Conservation (phyloP, 495 filamentous ascomycete genomes). For the Rhypophila decipiens region DNA sequence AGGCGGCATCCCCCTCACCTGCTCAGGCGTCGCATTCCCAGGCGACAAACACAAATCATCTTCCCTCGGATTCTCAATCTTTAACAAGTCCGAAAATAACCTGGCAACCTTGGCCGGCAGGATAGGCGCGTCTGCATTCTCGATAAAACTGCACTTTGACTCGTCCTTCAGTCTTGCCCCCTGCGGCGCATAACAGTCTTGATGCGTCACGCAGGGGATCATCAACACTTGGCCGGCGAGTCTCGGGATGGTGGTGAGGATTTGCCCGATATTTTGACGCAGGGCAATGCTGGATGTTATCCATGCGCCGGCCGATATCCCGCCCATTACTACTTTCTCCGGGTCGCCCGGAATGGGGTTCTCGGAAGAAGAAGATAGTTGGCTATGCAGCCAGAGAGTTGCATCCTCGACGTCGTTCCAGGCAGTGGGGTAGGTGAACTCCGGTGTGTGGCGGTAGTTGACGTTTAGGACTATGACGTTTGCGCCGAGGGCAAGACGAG, state of each 20-base stretch:
- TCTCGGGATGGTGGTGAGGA: constrained; percentile 14
- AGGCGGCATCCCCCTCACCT: constrained; percentile 35
- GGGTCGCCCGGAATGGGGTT: constrained; percentile 22
- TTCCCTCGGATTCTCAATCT: constrained; percentile 20
- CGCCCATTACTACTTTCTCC: constrained; percentile 38
- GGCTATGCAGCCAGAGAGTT: constrained; percentile 39
- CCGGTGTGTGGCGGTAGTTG: constrained; percentile 44
- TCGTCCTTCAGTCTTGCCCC: constrained; percentile 27
- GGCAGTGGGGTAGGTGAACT: constrained; percentile 33
- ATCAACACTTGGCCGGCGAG: constrained; percentile 39
- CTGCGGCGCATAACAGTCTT: constrained; percentile 27
- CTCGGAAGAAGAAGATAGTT: too few species aligned
- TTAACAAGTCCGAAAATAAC: constrained; percentile 30
- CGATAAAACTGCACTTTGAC: constrained; percentile 28
- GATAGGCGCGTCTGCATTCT: constrained; percentile 34
- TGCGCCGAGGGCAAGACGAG: constrained; percentile 24
- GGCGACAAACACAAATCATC: constrained; percentile 31
- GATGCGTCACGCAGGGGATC: constrained; percentile 32
- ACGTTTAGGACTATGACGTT: constrained; percentile 36
- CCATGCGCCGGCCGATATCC: constrained; percentile 40
- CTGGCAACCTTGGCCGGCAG: constrained; percentile 23
- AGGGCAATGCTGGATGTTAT: constrained; percentile 36
- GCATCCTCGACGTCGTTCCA: constrained; percentile 43
- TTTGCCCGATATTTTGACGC: constrained; percentile 20
- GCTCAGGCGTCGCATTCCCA: constrained; percentile 32